Evolutionary conservation across 257 asterid species (phyloP), one percentile per base, ranked within the genome.

Genomic region (Lycium ferocissimum): DNA sequence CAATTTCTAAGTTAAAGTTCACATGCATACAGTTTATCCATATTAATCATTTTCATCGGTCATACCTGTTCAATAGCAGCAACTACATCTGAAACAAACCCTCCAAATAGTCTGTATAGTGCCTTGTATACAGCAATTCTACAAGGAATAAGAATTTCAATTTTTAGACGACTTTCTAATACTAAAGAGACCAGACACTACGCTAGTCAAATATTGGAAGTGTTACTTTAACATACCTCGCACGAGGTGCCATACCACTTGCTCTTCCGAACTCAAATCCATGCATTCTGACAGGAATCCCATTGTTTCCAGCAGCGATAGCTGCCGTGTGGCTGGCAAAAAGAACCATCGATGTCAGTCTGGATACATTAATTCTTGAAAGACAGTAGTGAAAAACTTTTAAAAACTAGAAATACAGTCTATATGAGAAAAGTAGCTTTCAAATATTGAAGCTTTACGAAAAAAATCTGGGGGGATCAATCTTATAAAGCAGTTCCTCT

Each of bases 241-340:
- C 99, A 79, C 99, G 99, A 49, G 99, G 99, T 83, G 99, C 99
- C 99, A 97, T 97, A 85, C 99, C 99, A 92, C 99, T 97, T 63
- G 99, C 99, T 91, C 91, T 87, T 88, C 99, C 99, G 56, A 95
- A 95, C 91, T 95, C 99, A 87, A 85, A 94, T 85, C 99, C 99
- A 84, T 94, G 92, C 98, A 97, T 88, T 84, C 96, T 92, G 80
- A 97, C 99, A 33, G 97, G 96, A 87, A 97, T 90, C 83, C 99
- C 99, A 86, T 97, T 97, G 88, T 97, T 95, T 85, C 99, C 99
- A 85, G 99, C 99, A 43, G 99, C 99, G 73, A 94, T 97, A 71
- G 99, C 92, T 33, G 99, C 99, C 37, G 98, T 97, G 80, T 97
- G 99, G 84, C 99, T 97, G 94, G 86, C 84, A 84, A 84, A 84